Evolutionary conservation across 192 early-diverging fungal genomes (phyloP).

Genomic region (Podila clonocystis): DNA sequence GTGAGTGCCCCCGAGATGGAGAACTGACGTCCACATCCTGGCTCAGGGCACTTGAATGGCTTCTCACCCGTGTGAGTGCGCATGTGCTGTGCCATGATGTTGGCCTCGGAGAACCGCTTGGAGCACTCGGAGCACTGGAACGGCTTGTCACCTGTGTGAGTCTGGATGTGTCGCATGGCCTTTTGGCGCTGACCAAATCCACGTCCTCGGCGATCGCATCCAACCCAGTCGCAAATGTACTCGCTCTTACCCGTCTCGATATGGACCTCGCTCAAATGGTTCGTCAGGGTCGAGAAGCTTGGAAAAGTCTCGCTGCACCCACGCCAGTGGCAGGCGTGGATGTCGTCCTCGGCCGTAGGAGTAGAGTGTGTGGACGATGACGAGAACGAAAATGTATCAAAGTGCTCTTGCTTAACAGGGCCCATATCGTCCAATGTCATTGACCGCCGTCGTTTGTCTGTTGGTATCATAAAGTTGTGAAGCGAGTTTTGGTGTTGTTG

Average conservation of each 20-base stretch:
- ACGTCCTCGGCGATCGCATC: slow-evolving; percentile 49
- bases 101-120: slow-evolving; percentile 80
- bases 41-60: slow-evolving; percentile 68
- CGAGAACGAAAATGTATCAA: neutral
- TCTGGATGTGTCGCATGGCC: slow-evolving; percentile 80
- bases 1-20: slow-evolving; percentile 71
- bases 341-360: slow-evolving; percentile 8
- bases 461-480: neutral
- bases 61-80: slow-evolving; percentile 79
- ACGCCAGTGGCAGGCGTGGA: slow-evolving; percentile 80
- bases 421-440: neutral
- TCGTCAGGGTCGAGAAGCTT: slow-evolving; percentile 65
- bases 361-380: neutral
- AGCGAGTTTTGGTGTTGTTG: no score
- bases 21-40: slow-evolving; percentile 70
- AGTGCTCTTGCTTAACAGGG: neutral
- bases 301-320: slow-evolving; percentile 65
- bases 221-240: slow-evolving; percentile 55
- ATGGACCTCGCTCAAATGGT: slow-evolving; percentile 66
- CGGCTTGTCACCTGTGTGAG: slow-evolving; percentile 81
- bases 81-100: slow-evolving; percentile 77
- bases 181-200: slow-evolving; percentile 59
- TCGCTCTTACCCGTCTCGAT: slow-evolving; percentile 61
- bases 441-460: neutral
- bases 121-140: slow-evolving; percentile 77